A percentile compares a stretch with the other conserved stretches of the same genome.
These are phyloP conservation scores for Cyclostephanos tholiformis DNA, from an alignment of 108 stramenopile species.

Conservation along the genomic window DNA sequence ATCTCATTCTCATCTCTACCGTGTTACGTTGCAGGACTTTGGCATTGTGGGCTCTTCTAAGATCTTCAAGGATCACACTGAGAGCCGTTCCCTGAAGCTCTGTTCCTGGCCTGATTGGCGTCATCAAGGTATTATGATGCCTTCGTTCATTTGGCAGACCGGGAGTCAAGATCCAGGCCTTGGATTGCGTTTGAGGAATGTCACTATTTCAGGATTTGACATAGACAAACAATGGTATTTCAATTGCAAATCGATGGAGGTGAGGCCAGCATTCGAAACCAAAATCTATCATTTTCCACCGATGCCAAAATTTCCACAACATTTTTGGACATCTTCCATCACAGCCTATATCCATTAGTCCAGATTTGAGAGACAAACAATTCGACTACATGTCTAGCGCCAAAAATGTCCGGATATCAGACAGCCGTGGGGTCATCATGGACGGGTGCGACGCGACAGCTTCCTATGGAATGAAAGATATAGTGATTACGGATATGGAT, in stretches of 20 bases:
- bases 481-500: slow-evolving; percentile 47
- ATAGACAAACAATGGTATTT: slow-evolving; percentile 24
- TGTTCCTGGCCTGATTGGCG: slow-evolving; percentile 26
- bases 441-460: slow-evolving; percentile 30
- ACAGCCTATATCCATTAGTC: slow-evolving; percentile 25
- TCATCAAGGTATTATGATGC: slow-evolving; percentile 37
- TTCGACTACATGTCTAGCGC: slow-evolving; percentile 45
- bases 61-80: slow-evolving; percentile 32
- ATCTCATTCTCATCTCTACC: too few relatives aligned
- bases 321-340: background rate
- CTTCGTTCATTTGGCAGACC: slow-evolving; percentile 14
- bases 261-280: background rate
- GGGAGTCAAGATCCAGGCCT: slow-evolving; percentile 19
- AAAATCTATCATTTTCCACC: background rate
- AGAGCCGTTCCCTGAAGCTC: slow-evolving; percentile 20
- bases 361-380: slow-evolving; percentile 31
- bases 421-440: slow-evolving; percentile 32
- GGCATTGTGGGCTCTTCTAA: slow-evolving; percentile 16
- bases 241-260: slow-evolving; percentile 15
- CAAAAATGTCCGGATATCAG: slow-evolving; percentile 38
- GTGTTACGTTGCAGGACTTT: slow-evolving; percentile 12
- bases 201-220: slow-evolving; percentile 46
- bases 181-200: too few relatives aligned
- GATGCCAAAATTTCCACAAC: background rate
- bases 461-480: slow-evolving; percentile 33